Evolutionary conservation across 768 basidiomycete species (phyloP), one percentile per base, ranked within the genome.

Genomic region (Psilocybe subaeruginosa): DNA sequence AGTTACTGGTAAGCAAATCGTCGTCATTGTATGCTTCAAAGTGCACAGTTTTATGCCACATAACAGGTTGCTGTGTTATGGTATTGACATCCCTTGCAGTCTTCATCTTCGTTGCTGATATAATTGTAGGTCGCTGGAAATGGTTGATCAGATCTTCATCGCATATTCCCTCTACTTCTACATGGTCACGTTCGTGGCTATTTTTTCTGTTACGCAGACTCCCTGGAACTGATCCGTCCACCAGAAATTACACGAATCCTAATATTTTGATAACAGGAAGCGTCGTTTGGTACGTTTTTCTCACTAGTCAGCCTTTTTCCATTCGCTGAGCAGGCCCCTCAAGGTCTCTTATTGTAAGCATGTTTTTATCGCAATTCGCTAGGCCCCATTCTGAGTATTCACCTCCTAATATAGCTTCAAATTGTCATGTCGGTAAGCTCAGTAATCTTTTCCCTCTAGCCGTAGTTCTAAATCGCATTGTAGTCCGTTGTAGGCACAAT

Each of bases 101-200:
- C 9, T 31, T n/a, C 9, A 27, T 17, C 30, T 27, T 16, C 27
- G 8, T 51, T 17, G 8, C 39, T 57, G n/a, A 56, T 29, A 35
- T 52, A 8, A 12, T n/a, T 33, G 33, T 54, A 86, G 85, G 77
- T 14, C 75, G 0, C 64, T 86, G 46, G 84, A 84, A 66, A 66
- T 77, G 0, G 52, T 77, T 0, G 82, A 88, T 65, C 81, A 86
- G 68, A 70, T 71, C 4, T 77, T 88, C 65, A 78, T 86, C 58
- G 82, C 76, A 1, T 80, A 87, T 67, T 71, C 74, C 8, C 71
- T 85, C 30, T 88, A 89, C 66, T 82, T 73, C 59, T 89, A 87
- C 66, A 69, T 79, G 0, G 71, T 88, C 66, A 77, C 77, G 87
- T 86, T 69, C 58, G 85, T 73, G 37, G 17, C 27, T 16, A 6